Evolutionary conservation across 2,329 filamentous ascomycete species (phyloP), one percentile per base, ranked within the genome.

Genomic region (Zymoseptoria passerinii): DNA sequence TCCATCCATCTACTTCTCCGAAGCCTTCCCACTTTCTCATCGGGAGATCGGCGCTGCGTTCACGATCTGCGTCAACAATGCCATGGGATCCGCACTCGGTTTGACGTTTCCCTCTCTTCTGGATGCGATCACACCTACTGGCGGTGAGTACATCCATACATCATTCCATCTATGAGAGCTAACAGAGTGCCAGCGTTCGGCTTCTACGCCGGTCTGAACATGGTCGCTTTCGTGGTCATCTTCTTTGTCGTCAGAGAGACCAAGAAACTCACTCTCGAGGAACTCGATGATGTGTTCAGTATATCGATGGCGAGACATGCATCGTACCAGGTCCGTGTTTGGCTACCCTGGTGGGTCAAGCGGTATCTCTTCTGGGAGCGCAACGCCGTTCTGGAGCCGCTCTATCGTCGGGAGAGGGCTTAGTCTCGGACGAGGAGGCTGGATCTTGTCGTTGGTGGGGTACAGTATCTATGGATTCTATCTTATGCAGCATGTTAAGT

Each of bases 191-290:
- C 51, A 19, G 18, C 28, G 10, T 86, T 87, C 64, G 78, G 81
- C 2, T 84, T 87, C 67, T 87, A 86, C 59, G 78, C 76, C 51
- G 65, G 54, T 7, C 72, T 87, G 7, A 88, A 88, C 62, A 63
- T 85, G 3, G 67, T 82, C 1, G 84, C 84, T 0, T 75, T 86
- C 16, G 58, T 83, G 23, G 81, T 88, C 75, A 86, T 87, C 62
- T 86, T 85, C 74, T 74, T 86, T 48, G 82, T 79, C 28, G 58
- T 78, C 27, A 75, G 74, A 18, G 76, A 78, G 62, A 78, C 75
- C 52, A 77, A 78, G 65, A 71, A 75, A 59, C 67, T 72, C 8
- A 77, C 75, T 0, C 72, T 78, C 27, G 76, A 78, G 65, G 76
- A 78, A 60, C 70, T 78, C 8, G 74, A 78, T 58, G 78, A 77